phyloP scores from a whole-genome alignment of 306 rosid species.

The Vigna hirtella region DNA sequence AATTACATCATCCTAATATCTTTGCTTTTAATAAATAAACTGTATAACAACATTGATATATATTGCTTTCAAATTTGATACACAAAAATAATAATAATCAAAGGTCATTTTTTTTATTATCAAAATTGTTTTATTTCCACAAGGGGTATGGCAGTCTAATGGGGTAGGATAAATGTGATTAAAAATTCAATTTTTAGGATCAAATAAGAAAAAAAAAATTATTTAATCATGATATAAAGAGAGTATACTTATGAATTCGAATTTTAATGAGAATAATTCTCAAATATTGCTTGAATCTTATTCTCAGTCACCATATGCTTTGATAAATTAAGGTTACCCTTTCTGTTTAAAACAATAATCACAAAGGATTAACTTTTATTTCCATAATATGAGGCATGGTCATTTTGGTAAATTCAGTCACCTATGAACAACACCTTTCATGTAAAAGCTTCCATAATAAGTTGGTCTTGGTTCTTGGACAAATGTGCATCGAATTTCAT shows the following conservation, averaged over 20 bases:
- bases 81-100: no score
- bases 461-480: conserved; percentile 58
- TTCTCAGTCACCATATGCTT: background rate
- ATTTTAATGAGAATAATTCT: conserved; percentile 22
- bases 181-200: background rate
- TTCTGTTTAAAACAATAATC: background rate
- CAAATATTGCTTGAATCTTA: background rate
- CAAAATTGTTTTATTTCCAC: conserved; percentile 8
- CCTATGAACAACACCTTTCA: conserved; percentile 50
- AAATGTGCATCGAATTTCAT: conserved; percentile 71
- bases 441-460: conserved; percentile 60
- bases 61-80: background rate
- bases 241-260: background rate
- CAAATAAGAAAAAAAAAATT: background rate
- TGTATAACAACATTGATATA: no score
- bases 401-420: conserved; percentile 53
- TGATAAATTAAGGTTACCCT: conserved; percentile 2
- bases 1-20: no score
- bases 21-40: no score
- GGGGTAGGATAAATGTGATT: background rate
- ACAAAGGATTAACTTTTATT: conserved; percentile 9
- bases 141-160: background rate
- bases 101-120: background rate
- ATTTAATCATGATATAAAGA: background rate
- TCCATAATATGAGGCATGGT: conserved; percentile 39